These are phyloP conservation scores for Nematodospora anomalae DNA, from an alignment of 1,139 yeast genomes.

Conservation along the genomic window DNA sequence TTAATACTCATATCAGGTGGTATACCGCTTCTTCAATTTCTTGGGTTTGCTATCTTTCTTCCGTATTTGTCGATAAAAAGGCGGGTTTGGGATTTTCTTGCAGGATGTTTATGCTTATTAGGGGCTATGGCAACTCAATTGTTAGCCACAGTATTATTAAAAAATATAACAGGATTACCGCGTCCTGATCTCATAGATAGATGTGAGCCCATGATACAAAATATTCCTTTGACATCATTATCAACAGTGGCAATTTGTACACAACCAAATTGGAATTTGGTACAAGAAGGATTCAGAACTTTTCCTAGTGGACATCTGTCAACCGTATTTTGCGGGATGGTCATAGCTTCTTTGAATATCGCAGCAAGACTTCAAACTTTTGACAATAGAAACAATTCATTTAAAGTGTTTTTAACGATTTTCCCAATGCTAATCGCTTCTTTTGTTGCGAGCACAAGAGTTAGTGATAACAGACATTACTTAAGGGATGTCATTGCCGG, in stretches of 20 bases:
- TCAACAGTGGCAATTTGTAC: slow-evolving; percentile 39
- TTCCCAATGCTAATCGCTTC: slow-evolving; percentile 39
- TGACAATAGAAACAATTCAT: slow-evolving; percentile 37
- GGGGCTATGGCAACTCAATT: slow-evolving; percentile 44
- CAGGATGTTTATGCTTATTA: slow-evolving; percentile 35
- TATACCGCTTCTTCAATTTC: slow-evolving; percentile 33
- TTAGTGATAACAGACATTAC: slow-evolving; percentile 52
- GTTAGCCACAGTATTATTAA: slow-evolving; percentile 41
- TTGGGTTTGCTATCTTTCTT: slow-evolving; percentile 22
- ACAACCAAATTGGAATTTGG: slow-evolving; percentile 23
- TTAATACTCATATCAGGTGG: slow-evolving; percentile 29
- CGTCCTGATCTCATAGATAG: slow-evolving; percentile 49
- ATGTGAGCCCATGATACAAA: slow-evolving; percentile 33
- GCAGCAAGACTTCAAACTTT: slow-evolving; percentile 38
- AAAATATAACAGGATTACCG: slow-evolving; percentile 46
- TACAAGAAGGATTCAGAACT: slow-evolving; percentile 49
- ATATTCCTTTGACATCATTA: slow-evolving; percentile 18
- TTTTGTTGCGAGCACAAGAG: slow-evolving; percentile 41
- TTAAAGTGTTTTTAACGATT: slow-evolving; percentile 34
- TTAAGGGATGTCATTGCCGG: slow-evolving; percentile 45
- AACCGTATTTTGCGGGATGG: slow-evolving; percentile 46
- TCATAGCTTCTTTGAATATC: slow-evolving; percentile 37
- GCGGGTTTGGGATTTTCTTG: slow-evolving; percentile 44
- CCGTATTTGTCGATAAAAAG: slow-evolving; percentile 21
- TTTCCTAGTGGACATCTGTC: slow-evolving; percentile 57